Evolutionary conservation across 805 yeast species (phyloP), one percentile per base, ranked within the genome.

Genomic region (Suhomyces emberorum): DNA sequence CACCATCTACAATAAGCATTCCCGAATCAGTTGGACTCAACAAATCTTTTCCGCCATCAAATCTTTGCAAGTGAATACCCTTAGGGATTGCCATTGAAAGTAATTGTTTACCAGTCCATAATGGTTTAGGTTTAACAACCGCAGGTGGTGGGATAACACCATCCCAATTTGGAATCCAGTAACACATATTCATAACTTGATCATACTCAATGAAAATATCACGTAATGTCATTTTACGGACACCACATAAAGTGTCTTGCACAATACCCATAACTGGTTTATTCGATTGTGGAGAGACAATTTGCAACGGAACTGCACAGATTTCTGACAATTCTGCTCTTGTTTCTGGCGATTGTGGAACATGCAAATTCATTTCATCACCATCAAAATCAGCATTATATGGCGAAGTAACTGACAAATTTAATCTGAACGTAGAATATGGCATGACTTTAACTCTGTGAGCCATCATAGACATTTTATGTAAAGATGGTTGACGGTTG

Each of bases 191-290:
- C 91, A 93, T 86, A 38, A 91, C 96, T 67, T 88, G 95, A 47
- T 88, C 95, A 58, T 81, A 86, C 47, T 86, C 96, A 38, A 93
- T 70, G 54, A 89, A 93, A 29, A 70, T 76, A 58, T 93, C 98
- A 61, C 96, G 81, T 44, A 87, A 68, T 0, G 98, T 91, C 85
- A 93, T 78, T 61, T 93, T 93, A 68, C 98, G 82, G 36, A 91
- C 74, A 70, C 98, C 99, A 77, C 97, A 88, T 48, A 93, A 71
- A 0, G 99, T 89, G 66, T 93, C 99, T 71, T 93, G 99, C 44
- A 93, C 98, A 71, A 93, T 93, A 70, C 99, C 99, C 99, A 93
- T 93, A 47, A 95, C 96, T 25, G 99, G 99, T 66, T 93, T 93
- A 63, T 93, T 93, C 2, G 96, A 87, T 66, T 93, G 99, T 9